phyloP scores from a whole-genome alignment of 768 basidiomycete genomes.

The Mycena capillaripes region DNA sequence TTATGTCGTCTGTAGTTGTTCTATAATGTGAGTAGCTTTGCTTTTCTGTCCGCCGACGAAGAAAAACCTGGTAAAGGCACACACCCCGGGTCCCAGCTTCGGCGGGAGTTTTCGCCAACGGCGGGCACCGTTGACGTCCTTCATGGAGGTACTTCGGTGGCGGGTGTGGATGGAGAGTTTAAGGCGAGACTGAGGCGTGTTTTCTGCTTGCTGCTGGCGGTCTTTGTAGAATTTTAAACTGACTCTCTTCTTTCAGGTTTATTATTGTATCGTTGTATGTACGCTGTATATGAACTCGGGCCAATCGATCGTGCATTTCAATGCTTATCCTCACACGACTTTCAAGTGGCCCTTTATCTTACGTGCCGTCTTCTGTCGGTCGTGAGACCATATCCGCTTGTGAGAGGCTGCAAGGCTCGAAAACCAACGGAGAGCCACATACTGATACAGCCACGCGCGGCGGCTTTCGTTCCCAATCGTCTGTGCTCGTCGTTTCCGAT shows the following conservation, averaged over 20 bases:
- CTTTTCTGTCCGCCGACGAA: slow-evolving; percentile 65
- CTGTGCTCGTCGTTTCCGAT: too few species aligned
- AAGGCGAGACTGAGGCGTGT: slow-evolving; percentile 91
- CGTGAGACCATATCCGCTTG: too few species aligned
- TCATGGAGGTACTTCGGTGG: slow-evolving; percentile 47
- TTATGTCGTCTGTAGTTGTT: slow-evolving; percentile 29
- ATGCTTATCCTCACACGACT: too few species aligned
- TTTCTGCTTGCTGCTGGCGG: slow-evolving; percentile 4
- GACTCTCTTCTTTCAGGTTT: background rate
- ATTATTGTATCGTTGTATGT: background rate
- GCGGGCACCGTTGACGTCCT: slow-evolving; percentile 47
- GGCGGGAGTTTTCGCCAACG: slow-evolving; percentile 49
- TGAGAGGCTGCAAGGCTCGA: too few species aligned
- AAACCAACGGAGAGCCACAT: too few species aligned
- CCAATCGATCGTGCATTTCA: too few species aligned
- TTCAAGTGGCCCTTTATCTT: too few species aligned
- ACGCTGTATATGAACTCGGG: too few species aligned
- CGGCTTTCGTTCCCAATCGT: too few species aligned
- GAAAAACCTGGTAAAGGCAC: slow-evolving; percentile 93
- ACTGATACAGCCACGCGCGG: too few species aligned
- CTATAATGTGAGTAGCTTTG: slow-evolving; percentile 47
- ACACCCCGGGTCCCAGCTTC: slow-evolving; percentile 67
- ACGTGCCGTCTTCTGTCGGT: too few species aligned
- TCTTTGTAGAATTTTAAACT: too few species aligned
- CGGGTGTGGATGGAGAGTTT: slow-evolving; percentile 82